These are phyloP conservation scores for Strigomonas galati DNA, from an alignment of 208 protist species.

Conservation along the genomic window DNA sequence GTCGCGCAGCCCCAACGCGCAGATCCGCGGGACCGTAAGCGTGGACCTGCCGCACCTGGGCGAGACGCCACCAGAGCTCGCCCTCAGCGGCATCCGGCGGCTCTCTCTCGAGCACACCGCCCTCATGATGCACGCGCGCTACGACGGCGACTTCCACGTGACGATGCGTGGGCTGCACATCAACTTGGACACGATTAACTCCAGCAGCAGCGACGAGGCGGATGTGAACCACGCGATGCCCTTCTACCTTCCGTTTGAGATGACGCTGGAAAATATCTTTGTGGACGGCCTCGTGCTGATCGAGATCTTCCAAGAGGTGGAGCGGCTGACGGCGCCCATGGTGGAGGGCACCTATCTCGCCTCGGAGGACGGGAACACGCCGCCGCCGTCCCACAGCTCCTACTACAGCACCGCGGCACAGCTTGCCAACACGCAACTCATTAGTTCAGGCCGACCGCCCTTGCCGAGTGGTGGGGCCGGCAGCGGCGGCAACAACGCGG, in stretches of 20 bases:
- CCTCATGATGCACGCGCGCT: conserved; percentile 79
- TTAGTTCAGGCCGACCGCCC: neutral
- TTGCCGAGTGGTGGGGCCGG: too few species aligned
- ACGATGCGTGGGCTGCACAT: conserved; percentile 76
- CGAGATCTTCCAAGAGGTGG: conserved; percentile 76
- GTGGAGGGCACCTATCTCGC: neutral
- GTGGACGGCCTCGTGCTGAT: conserved; percentile 80
- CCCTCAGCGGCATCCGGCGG: conserved; percentile 68
- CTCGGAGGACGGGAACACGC: conserved; percentile 5
- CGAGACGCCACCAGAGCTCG: conserved; percentile 61
- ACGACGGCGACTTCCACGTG: conserved; percentile 76
- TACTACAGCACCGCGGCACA: neutral
- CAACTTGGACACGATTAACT: conserved; percentile 81
- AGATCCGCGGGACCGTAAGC: conserved; percentile 70
- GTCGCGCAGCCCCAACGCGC: conserved; percentile 51
- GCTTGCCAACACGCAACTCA: conserved; percentile 9
- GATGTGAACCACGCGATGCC: conserved; percentile 69
- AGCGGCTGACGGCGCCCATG: neutral
- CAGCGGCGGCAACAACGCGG: neutral
- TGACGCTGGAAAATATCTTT: conserved; percentile 74
- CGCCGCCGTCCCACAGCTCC: neutral
- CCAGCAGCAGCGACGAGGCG: conserved; percentile 45
- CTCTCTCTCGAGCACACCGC: conserved; percentile 75
- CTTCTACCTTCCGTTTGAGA: conserved; percentile 85
- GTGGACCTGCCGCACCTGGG: conserved; percentile 77